Base-by-base conservation (phyloP, 768 basidiomycete genomes). In the Tylopilus balloui region DNA sequence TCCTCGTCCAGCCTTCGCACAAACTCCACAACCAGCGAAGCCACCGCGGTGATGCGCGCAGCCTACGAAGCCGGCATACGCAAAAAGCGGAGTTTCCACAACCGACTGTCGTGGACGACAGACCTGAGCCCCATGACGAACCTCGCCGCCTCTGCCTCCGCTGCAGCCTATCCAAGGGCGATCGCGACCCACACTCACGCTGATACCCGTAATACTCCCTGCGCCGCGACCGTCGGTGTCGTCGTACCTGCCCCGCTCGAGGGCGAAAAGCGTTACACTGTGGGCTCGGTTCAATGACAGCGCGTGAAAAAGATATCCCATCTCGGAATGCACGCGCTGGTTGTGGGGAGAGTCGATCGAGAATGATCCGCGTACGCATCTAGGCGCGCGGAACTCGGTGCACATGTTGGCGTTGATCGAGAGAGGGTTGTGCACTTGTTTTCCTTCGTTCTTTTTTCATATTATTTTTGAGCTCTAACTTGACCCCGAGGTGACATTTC, bases 81-180 rank as follows among this genome's bases (percentile, higher is more conserved):
- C 55, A 70, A 68, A 41, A 68, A 68, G 48, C 61, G 55, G 38
- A 70, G 68, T 43, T 67, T 67, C 38, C 55, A 59, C 24, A 60
- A 39, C 29, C 60, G 67, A 29, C 45, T 56, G 13, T 68, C 67
- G 25, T 68, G 66, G 64, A 63, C 56, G 37, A 52, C 54, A 4
- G 57, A 69, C n/a, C 32, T 40, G 36, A 60, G 57, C 20, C 58
- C 66, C 8, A 47, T 52, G 45, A 47, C 53, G 42, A 57, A 58
- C 47, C 49, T 60, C 23, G 17, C 24, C 13, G 32, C 4, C 9
- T 47, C 45, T 9, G 39, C 44, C 1, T 4, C 52, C 3, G 32
- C 50, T 0, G 19, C 47, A 0, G 38, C 50, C 9, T 39, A 57
- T 31, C 61, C 65, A n/a, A 69, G 58, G 53, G 52, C 49, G 39